These are phyloP conservation scores for Monosporascus ibericus DNA, from an alignment of 2,329 filamentous ascomycete species.

Conservation along the genomic window DNA sequence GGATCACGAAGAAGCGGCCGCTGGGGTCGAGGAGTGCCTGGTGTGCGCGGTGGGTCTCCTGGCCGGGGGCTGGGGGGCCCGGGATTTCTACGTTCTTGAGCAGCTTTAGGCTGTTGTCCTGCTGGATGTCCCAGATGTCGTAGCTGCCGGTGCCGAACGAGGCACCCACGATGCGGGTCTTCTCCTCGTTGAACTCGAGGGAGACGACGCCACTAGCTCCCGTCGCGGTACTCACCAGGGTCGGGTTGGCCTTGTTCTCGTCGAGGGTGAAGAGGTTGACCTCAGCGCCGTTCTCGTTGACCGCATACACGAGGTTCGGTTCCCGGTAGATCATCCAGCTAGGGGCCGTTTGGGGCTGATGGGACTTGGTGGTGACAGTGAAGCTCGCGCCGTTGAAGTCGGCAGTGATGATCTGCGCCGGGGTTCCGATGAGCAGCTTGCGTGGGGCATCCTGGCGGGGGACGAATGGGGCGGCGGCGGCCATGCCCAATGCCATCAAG, in stretches of 20 bases:
- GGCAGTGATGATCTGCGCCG: slow-evolving; percentile 33
- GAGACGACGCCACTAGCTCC: slow-evolving; percentile 40
- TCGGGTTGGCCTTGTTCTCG: slow-evolving; percentile 22
- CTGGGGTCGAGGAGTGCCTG: slow-evolving; percentile 42
- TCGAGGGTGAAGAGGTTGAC: slow-evolving; percentile 36
- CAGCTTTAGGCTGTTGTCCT: slow-evolving; percentile 28
- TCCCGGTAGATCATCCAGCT: slow-evolving; percentile 41
- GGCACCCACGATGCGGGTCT: slow-evolving; percentile 38
- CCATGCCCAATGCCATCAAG: slow-evolving; percentile 19
- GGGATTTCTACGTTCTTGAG: slow-evolving; percentile 32
- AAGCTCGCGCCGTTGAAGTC: slow-evolving; percentile 36
- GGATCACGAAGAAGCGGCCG: slow-evolving; percentile 42
- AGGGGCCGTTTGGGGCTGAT: slow-evolving; percentile 24
- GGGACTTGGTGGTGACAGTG: slow-evolving; percentile 29
- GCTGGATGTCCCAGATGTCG: slow-evolving; percentile 39
- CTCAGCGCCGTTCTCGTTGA: slow-evolving; percentile 38
- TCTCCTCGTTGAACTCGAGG: slow-evolving; percentile 39
- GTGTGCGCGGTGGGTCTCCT: slow-evolving; percentile 34
- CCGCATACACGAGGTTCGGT: slow-evolving; percentile 37
- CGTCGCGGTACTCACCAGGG: slow-evolving; percentile 20
- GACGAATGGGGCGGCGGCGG: slow-evolving; percentile 15
- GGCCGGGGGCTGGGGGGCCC: slow-evolving; percentile 19
- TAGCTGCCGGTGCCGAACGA: slow-evolving; percentile 35
- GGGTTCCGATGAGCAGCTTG: slow-evolving; percentile 36
- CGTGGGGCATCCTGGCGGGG: slow-evolving; percentile 5